A percentile compares a stretch with the other conserved stretches of the same genome.
Evolutionary conservation across 1,284 basidiomycete species (phyloP).

Genomic region (Peniophora sp.): DNA sequence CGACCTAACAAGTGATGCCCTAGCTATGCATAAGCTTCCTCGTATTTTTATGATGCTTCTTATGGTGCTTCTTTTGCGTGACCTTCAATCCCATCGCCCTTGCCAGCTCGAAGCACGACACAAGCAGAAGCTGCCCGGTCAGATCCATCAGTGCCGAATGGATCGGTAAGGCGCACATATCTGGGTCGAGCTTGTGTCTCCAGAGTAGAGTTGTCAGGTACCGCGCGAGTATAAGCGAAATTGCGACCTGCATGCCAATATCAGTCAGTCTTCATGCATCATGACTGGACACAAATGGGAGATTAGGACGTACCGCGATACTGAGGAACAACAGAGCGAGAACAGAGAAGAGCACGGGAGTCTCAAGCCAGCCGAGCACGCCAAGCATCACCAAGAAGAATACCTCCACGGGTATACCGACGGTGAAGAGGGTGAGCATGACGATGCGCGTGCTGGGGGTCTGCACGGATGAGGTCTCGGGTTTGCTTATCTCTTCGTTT

Average conservation of each 20-base stretch:
- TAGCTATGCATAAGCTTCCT: too few relatives aligned
- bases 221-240: conserved; percentile 66
- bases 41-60: not conserved
- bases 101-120: conserved; percentile 65
- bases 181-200: conserved; percentile 80
- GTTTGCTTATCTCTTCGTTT: conserved; percentile 8
- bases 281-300: not conserved
- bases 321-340: conserved; percentile 68
- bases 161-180: conserved; percentile 89
- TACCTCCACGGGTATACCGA: conserved; percentile 73
- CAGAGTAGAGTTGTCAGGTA: conserved; percentile 75
- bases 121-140: conserved; percentile 81
- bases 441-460: conserved; percentile 43
- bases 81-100: conserved; percentile 26
- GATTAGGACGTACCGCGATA: conserved; percentile 49
- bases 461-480: conserved; percentile 4
- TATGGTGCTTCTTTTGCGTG: conserved; percentile 11
- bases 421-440: conserved; percentile 58
- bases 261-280: not conserved
- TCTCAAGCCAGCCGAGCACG: conserved; percentile 67
- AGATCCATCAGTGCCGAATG: conserved; percentile 90
- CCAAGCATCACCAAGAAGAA: conserved; percentile 64
- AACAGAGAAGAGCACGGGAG: conserved; percentile 59
- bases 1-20: too few relatives aligned
- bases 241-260: conserved; percentile 45